Evolutionary conservation across 2,329 filamentous ascomycete genomes (phyloP).

Genomic region (Colletotrichum musicola): DNA sequence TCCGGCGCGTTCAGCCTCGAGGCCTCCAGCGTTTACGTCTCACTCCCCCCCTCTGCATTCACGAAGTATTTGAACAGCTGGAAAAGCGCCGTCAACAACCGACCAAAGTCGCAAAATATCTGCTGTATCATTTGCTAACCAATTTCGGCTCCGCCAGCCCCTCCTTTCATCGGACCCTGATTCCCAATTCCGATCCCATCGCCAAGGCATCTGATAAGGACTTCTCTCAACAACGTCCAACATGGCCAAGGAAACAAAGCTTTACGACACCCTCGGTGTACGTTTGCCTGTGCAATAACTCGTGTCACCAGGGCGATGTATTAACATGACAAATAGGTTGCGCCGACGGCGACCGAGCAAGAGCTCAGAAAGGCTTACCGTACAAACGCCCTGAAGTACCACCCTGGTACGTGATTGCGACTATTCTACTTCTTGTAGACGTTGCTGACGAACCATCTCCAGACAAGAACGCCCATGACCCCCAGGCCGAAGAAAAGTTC

Average conservation of each 20-base stretch:
- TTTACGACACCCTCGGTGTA: constrained; percentile 85
- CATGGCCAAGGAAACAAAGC: constrained; percentile 86
- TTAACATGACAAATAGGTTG: constrained; percentile 66
- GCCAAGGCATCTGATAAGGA: constrained; percentile 31
- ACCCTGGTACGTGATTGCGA: constrained; percentile 75
- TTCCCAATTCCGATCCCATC: background rate
- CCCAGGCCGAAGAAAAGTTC: constrained; percentile 95
- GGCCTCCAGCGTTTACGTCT: background rate
- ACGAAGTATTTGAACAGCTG: background rate
- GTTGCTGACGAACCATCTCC: constrained; percentile 21
- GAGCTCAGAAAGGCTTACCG: constrained; percentile 95
- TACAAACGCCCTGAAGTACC: constrained; percentile 83
- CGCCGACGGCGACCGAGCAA: constrained; percentile 82
- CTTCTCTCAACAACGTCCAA: constrained; percentile 25
- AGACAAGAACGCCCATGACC: constrained; percentile 98
- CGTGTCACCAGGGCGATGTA: background rate
- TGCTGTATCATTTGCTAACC: constrained; percentile 20
- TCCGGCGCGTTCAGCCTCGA: constrained; percentile 2
- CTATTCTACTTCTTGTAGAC: background rate
- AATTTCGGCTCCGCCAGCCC: constrained; percentile 14
- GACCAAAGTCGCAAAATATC: background rate
- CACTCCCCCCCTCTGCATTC: background rate
- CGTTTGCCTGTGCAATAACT: constrained; percentile 46
- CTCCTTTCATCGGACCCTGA: constrained; percentile 25
- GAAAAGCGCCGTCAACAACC: background rate